These are phyloP conservation scores for Wickerhamomyces chaumierensis DNA, from an alignment of 805 yeast genomes.

Conservation along the genomic window DNA sequence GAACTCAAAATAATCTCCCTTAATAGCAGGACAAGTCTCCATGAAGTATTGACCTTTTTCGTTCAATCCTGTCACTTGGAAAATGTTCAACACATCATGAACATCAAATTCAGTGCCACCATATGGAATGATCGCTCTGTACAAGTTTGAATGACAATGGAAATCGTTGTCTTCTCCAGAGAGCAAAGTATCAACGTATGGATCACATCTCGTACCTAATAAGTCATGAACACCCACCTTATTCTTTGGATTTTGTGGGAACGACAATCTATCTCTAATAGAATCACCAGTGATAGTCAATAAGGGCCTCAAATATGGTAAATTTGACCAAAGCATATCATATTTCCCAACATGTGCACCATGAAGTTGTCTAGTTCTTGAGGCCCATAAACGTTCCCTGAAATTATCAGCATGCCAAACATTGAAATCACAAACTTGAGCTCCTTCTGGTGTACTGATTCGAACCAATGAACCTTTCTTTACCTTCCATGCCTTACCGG, in stretches of 20 bases:
- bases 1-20: constrained; percentile 51
- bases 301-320: constrained; percentile 56
- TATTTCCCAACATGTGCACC: constrained; percentile 49
- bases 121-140: constrained; percentile 44
- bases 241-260: constrained; percentile 29
- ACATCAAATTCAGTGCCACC: constrained; percentile 58
- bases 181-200: constrained; percentile 51
- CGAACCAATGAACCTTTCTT: constrained; percentile 50
- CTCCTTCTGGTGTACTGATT: constrained; percentile 54
- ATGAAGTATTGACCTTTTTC: constrained; percentile 57
- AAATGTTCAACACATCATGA: constrained; percentile 59
- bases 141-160: constrained; percentile 58
- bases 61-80: constrained; percentile 58
- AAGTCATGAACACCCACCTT: constrained; percentile 38
- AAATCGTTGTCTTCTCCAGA: constrained; percentile 56
- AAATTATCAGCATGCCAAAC: constrained; percentile 53
- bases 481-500: constrained; percentile 54
- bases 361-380: constrained; percentile 56
- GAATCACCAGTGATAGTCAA: constrained; percentile 56
- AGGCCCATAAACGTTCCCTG: constrained; percentile 59
- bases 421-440: constrained; percentile 62
- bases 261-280: constrained; percentile 45
- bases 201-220: constrained; percentile 60
- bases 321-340: constrained; percentile 54
- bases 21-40: constrained; percentile 57